Base-by-base conservation (phyloP, 768 basidiomycete species). In the Dentipellis sp. region DNA sequence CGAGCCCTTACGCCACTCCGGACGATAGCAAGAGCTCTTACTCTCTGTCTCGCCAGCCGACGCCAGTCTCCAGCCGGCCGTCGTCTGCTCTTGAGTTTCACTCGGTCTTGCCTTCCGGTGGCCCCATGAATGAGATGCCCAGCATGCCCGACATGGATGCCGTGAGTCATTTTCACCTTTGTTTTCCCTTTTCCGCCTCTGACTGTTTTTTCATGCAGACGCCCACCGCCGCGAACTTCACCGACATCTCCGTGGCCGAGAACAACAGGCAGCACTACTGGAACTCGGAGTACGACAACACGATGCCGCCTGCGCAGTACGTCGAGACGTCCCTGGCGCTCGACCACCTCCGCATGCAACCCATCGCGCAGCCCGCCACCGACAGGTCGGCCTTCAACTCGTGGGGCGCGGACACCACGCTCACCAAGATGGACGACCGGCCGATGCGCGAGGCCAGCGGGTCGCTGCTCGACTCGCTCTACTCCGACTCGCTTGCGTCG, bases 211-310 rank as follows among this genome's bases (percentile, higher is more conserved):
- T 21, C 22, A 55, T 54, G 17, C 57, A 75, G 72, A 62, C 65
- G 10, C 66, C 69, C 1, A 65, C 63, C 47, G 57, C 57, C 35
- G 48, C 62, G 22, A 65, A 55, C 47, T 65, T 71, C 37, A 52
- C 54, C 51, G 37, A 21, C 51, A 34, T 50, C 21, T 16, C 49
- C 7, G 17, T 39, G 52, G 17, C 57, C 59, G 42, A 54, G 57
- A 38, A 62, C 58, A 53, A 58, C 59, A 21, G 22, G 22, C 35
- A 10, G 45, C 55, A 34, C 53, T 38, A 51, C 47, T 16, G 34
- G 35, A 14, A 19, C 34, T 9, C 19, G 10, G n/a, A 11, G 2
- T 36, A 16, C 37, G 17, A n/a, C 34, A n/a, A 52, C 51, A 17
- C 36, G 16, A 10, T 37, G 35, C 51, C 51, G 11, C 51, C 16